Conservation (phyloP, 2,329 filamentous ascomycete genomes). For the Sporothrix luriei region DNA sequence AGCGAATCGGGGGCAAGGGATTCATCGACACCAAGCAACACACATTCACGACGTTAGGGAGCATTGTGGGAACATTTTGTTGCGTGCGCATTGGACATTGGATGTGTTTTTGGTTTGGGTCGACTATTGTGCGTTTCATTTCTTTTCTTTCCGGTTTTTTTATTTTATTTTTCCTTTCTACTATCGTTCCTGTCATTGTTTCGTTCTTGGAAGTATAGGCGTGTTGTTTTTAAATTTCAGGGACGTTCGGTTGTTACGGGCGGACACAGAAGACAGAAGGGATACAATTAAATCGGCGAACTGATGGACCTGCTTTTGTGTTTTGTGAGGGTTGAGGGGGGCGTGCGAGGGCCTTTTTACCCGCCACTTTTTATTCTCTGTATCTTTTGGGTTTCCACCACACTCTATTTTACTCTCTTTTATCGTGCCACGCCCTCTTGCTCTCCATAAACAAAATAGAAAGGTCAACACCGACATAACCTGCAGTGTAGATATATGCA, state of each 20-base stretch:
- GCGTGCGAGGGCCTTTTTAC: neutral
- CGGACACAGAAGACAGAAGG: conserved; percentile 2
- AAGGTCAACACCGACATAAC: neutral
- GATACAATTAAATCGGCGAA: conserved; percentile 5
- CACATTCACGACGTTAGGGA: conserved; percentile 10
- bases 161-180: neutral
- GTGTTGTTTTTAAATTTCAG: conserved; percentile 15
- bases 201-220: conserved; percentile 15
- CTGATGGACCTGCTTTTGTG: conserved; percentile 13
- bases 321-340: neutral
- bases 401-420: conserved; percentile 11
- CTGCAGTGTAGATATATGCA: neutral
- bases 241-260: neutral
- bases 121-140: neutral
- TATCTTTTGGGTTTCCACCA: conserved; percentile 13
- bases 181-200: too few species aligned
- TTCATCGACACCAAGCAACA: conserved; percentile 2
- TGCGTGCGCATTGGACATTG: conserved; percentile 17
- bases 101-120: conserved; percentile 9
- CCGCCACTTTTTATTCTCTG: conserved; percentile 12
- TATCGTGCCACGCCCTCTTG: neutral
- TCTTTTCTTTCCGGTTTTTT: conserved; percentile 6
- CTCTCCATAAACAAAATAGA: neutral
- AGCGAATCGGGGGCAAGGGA: neutral
- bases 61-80: conserved; percentile 14